Conservation (phyloP, 23 red algal genomes). For the Cyanidioschyzon merolae region DNA sequence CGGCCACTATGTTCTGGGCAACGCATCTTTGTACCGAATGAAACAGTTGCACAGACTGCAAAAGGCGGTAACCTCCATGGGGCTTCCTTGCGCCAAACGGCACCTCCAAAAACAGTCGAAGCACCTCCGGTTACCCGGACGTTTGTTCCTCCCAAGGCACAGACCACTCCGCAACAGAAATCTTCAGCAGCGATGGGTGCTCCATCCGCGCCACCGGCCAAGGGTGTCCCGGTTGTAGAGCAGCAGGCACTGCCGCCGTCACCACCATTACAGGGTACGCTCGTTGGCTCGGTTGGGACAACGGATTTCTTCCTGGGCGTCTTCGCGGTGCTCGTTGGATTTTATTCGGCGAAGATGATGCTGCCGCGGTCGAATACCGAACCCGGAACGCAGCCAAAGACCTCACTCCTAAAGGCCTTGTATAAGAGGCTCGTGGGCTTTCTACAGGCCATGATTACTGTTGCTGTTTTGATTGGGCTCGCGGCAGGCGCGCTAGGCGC, state of each 20-base stretch:
- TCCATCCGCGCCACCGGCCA: background rate
- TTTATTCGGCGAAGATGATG: background rate
- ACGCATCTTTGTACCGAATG: slow-evolving; percentile 8
- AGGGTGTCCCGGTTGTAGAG: background rate
- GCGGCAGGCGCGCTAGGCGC: background rate
- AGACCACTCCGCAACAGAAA: background rate
- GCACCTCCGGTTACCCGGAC: background rate
- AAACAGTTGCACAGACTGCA: background rate
- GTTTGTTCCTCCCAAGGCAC: background rate
- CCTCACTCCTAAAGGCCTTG: background rate
- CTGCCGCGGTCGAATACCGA: background rate
- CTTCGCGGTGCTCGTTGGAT: background rate
- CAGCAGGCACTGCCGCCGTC: background rate
- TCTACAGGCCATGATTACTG: background rate
- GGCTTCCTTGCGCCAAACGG: background rate
- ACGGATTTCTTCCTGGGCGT: slow-evolving; percentile 5
- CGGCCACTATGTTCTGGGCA: background rate
- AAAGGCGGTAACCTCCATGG: background rate
- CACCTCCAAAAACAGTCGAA: background rate
- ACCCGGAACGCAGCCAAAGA: background rate
- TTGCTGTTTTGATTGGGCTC: background rate
- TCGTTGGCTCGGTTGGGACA: background rate
- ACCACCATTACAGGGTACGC: background rate
- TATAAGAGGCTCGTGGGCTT: background rate
- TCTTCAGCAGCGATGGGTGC: background rate